These are phyloP conservation scores for Lachnellula willkommii DNA, from an alignment of 2,329 filamentous ascomycete genomes.

Conservation along the genomic window DNA sequence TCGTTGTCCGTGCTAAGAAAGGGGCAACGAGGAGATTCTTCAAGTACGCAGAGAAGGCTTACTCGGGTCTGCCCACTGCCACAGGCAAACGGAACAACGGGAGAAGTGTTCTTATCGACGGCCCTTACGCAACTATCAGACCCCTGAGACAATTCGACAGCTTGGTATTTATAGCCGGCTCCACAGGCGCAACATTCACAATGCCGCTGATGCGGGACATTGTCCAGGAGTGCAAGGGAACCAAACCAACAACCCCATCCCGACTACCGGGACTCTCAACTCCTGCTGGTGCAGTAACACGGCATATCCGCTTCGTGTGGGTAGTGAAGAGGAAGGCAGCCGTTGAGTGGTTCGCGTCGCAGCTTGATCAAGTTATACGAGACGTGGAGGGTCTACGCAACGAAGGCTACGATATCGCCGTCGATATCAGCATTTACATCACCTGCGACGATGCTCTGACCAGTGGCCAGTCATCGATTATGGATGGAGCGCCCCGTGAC, in stretches of 20 bases:
- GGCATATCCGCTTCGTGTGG: conserved; percentile 52
- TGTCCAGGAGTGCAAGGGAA: conserved; percentile 32
- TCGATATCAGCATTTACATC: conserved; percentile 32
- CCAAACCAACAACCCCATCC: conserved; percentile 32
- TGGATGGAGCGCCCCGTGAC: conserved; percentile 1
- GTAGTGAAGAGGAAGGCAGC: conserved; percentile 50
- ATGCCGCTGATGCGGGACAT: conserved; percentile 85
- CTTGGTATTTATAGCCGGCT: conserved; percentile 53
- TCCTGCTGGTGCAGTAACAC: conserved; percentile 36
- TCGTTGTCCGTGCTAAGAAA: conserved; percentile 48
- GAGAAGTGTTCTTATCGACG: conserved; percentile 44
- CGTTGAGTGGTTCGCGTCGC: conserved; percentile 46
- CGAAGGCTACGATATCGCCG: conserved; percentile 23
- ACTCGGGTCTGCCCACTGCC: conserved; percentile 22
- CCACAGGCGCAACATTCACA: conserved; percentile 69
- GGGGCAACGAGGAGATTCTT: conserved; percentile 49
- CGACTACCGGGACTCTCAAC: neutral
- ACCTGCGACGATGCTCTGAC: conserved; percentile 30
- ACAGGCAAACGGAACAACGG: conserved; percentile 19
- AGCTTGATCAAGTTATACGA: conserved; percentile 41
- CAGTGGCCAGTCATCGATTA: conserved; percentile 15
- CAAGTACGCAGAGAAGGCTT: conserved; percentile 42
- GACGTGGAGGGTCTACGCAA: conserved; percentile 39
- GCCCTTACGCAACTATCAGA: conserved; percentile 47
- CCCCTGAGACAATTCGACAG: conserved; percentile 56